Percentiles rank a stretch among this genome's conserved stretches.
These are phyloP conservation scores for Bombardia bombarda DNA, from an alignment of 495 filamentous ascomycete species.

Conservation along the genomic window DNA sequence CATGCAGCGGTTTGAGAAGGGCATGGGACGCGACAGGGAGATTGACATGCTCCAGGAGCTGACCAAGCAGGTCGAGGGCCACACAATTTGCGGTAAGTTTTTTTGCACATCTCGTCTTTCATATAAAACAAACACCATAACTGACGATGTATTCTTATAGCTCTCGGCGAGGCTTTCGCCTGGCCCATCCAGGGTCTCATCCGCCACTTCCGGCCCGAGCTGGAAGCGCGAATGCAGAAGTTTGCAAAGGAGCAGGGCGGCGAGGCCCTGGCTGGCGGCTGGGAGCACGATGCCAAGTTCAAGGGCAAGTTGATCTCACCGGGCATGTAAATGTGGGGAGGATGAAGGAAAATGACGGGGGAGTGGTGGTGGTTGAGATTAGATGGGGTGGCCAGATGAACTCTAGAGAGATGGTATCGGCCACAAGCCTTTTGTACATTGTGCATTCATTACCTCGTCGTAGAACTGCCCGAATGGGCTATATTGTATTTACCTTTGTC, in stretches of 20 bases:
- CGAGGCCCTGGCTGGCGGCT: conserved; percentile 75
- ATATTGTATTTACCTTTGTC: neutral
- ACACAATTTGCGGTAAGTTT: conserved; percentile 84
- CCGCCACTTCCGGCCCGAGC: conserved; percentile 91
- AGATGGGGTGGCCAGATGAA: too few relatives aligned
- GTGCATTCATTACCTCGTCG: neutral
- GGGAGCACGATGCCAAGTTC: conserved; percentile 65
- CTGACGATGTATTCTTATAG: too few relatives aligned
- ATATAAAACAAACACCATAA: too few relatives aligned
- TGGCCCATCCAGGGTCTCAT: conserved; percentile 98
- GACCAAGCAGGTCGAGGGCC: conserved; percentile 98
- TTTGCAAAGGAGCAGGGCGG: conserved; percentile 63
- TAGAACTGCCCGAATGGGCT: neutral
- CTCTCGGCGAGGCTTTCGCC: conserved; percentile 93
- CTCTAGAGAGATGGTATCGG: neutral
- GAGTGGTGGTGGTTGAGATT: too few relatives aligned
- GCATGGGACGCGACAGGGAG: conserved; percentile 77
- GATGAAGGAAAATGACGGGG: neutral
- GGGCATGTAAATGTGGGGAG: conserved; percentile 53
- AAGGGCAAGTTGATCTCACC: conserved; percentile 82
- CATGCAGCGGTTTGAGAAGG: conserved; percentile 91
- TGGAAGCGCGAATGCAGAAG: conserved; percentile 79
- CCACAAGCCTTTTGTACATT: neutral
- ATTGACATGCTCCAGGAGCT: conserved; percentile 99
- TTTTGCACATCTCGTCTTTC: neutral